Evolutionary conservation across 208 protist species (phyloP).

Genomic region (Trypanosoma scelopori): DNA sequence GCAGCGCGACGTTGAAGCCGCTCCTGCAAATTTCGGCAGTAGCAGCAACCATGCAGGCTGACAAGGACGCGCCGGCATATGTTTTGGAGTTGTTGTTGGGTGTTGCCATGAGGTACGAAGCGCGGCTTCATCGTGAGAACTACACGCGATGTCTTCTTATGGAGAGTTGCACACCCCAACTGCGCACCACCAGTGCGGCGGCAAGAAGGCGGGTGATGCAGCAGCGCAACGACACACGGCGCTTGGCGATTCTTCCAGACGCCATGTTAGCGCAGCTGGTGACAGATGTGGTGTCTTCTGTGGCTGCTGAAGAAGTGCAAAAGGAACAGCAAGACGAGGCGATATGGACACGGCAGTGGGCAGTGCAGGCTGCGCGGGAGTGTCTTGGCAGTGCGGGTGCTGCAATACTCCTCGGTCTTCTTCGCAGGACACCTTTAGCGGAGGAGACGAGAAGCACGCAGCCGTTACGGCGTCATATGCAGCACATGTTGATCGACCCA

Average conservation of each 20-base stretch:
- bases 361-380: neutral
- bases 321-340: neutral
- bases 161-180: too few relatives aligned
- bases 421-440: neutral
- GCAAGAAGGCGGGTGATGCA: constrained; percentile 9
- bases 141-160: constrained; percentile 27
- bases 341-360: neutral
- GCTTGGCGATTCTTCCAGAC: constrained; percentile 14
- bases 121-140: constrained; percentile 40
- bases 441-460: neutral
- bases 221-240: constrained; percentile 33
- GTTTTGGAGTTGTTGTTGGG: constrained; percentile 26
- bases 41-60: neutral
- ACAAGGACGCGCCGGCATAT: neutral
- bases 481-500: neutral
- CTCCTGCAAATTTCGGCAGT: neutral
- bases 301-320: too few relatives aligned
- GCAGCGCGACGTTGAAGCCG: neutral
- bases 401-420: neutral
- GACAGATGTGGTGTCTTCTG: neutral
- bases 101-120: constrained; percentile 29
- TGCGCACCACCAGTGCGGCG: too few relatives aligned
- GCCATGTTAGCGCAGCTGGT: constrained; percentile 8
- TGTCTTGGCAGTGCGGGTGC: neutral
- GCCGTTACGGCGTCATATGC: neutral